phyloP scores from a whole-genome alignment of 306 rosid species.

The Purshia tridentata region DNA sequence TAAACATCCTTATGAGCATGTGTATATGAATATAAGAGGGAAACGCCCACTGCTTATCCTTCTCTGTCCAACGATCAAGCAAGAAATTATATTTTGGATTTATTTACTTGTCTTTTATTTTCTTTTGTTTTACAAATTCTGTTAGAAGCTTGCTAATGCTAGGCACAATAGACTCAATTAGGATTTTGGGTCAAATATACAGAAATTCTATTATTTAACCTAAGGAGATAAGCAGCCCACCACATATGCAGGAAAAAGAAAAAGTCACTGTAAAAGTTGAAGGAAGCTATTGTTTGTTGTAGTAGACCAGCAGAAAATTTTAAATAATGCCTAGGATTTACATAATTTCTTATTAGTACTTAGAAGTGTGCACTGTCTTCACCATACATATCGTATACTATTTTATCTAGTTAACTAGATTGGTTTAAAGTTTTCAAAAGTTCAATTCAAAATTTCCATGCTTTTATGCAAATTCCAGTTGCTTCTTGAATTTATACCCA shows the following conservation, averaged over 20 bases:
- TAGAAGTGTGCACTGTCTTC: background rate
- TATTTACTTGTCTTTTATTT: no score
- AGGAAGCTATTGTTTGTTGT: background rate
- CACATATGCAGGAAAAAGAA: background rate
- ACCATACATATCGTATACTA: background rate
- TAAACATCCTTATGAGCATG: background rate
- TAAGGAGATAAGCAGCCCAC: background rate
- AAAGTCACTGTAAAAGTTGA: background rate
- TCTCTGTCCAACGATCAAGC: no score
- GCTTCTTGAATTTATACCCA: background rate
- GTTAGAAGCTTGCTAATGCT: background rate
- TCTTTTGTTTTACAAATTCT: background rate
- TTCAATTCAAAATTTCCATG: background rate
- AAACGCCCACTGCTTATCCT: no score
- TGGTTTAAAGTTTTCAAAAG: background rate
- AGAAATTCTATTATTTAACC: no score
- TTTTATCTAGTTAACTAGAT: background rate
- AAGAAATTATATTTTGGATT: no score
- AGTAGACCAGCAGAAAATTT: background rate
- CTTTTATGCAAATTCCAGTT: background rate
- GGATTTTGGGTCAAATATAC: background rate
- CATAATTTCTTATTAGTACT: background rate
- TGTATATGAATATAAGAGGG: background rate
- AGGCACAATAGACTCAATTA: background rate
- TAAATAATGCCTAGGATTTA: background rate